phyloP scores from a whole-genome alignment of 306 rosid genomes.

The Aeschynomene evenia region DNA sequence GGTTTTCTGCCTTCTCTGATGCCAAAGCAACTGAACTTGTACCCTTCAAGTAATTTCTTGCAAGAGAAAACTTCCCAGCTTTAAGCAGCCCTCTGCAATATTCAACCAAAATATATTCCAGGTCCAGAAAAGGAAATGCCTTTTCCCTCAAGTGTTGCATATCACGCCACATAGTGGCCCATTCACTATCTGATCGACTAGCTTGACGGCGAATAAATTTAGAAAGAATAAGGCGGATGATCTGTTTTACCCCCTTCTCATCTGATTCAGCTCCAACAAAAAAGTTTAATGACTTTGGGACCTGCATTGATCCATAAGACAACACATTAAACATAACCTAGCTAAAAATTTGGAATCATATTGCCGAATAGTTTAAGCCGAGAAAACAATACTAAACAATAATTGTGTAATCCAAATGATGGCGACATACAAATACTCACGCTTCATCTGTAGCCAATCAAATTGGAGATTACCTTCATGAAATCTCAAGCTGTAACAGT shows the following conservation, averaged over 20 bases:
- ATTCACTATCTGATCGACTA: constrained; percentile 85
- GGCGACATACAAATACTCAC: not conserved
- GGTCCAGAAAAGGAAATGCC: constrained; percentile 85
- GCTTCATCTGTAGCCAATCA: constrained; percentile 5
- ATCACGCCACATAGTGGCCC: constrained; percentile 99
- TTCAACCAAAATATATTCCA: constrained; percentile 84
- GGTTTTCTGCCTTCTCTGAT: constrained; percentile 90
- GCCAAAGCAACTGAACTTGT: constrained; percentile 90
- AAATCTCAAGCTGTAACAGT: constrained; percentile 15
- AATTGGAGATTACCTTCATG: constrained; percentile 4
- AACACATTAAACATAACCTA: constrained; percentile 22
- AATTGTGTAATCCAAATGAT: constrained; percentile 16
- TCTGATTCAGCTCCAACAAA: constrained; percentile 72
- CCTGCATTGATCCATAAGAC: constrained; percentile 48
- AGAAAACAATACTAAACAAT: constrained; percentile 8
- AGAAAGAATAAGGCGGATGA: constrained; percentile 92
- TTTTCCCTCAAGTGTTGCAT: constrained; percentile 87
- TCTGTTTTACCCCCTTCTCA: constrained; percentile 90
- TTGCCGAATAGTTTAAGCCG: not conserved
- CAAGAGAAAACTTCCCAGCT: constrained; percentile 98
- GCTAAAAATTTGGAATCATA: constrained; percentile 22
- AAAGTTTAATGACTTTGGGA: constrained; percentile 87
- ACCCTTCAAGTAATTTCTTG: constrained; percentile 91
- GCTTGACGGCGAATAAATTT: constrained; percentile 91
- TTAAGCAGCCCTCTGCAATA: constrained; percentile 94